Percentiles rank a stretch among this genome's conserved stretches.
Evolutionary conservation across 345 rosid species (phyloP).

Genomic region (Gossypium australe): DNA sequence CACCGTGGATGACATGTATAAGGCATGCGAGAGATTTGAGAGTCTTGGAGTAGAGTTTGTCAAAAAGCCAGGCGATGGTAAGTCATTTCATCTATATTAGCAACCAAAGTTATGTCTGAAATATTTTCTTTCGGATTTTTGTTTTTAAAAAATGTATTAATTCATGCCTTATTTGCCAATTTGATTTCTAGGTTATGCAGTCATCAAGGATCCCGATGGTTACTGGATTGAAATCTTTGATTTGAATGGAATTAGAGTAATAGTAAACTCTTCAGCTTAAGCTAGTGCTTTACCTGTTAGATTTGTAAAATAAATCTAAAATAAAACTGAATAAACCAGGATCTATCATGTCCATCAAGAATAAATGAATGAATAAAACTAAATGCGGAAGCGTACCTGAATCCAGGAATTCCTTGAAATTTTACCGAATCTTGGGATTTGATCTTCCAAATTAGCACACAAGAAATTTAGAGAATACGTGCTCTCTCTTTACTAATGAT

Average conservation of each 20-base stretch:
- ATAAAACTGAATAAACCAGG: too few species aligned
- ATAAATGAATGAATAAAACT: too few species aligned
- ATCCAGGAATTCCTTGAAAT: too few species aligned
- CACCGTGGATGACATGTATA: constrained; percentile 84
- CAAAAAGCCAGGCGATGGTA: constrained; percentile 80
- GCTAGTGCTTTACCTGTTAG: not conserved
- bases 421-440: too few species aligned
- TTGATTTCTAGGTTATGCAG: constrained; percentile 59
- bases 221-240: constrained; percentile 94
- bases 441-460: too few species aligned
- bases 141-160: not conserved
- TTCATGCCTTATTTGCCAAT: constrained; percentile 2
- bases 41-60: constrained; percentile 84
- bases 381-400: too few species aligned
- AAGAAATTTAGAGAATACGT: too few species aligned
- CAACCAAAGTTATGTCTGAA: not conserved
- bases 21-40: constrained; percentile 95
- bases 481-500: too few species aligned
- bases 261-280: constrained; percentile 39
- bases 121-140: too few species aligned
- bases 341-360: too few species aligned
- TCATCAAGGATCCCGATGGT: constrained; percentile 98
- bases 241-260: constrained; percentile 47
- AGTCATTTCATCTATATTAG: not conserved
- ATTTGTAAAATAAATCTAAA: too few species aligned